Percentiles rank a stretch among this genome's conserved stretches.
phyloP scores from a whole-genome alignment of 306 rosid genomes.

The Glycine tomentella region DNA sequence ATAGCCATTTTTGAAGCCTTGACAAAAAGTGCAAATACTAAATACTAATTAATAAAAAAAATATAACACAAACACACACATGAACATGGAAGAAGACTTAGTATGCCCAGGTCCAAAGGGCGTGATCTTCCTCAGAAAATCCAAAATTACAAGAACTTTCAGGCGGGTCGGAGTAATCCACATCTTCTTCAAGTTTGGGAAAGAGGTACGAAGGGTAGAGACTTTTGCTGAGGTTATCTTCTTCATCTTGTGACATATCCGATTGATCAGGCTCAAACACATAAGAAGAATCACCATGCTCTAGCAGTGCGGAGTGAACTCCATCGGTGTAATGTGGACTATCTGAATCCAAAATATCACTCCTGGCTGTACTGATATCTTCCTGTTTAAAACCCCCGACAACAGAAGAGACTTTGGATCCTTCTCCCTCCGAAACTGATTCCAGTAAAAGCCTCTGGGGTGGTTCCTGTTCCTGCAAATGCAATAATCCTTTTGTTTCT shows the following conservation, averaged over 20 bases:
- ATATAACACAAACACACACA: not conserved
- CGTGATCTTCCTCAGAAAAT: conserved; percentile 72
- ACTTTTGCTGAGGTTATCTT: conserved; percentile 60
- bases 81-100: conserved; percentile 17
- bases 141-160: conserved; percentile 65
- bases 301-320: conserved; percentile 63
- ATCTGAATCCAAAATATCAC: conserved; percentile 77
- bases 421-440: conserved; percentile 58
- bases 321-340: conserved; percentile 75
- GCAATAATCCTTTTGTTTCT: conserved; percentile 35
- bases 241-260: conserved; percentile 82
- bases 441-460: too few species aligned
- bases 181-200: conserved; percentile 73
- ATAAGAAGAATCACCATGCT: conserved; percentile 65
- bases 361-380: conserved; percentile 66
- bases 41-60: not conserved
- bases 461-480: conserved; percentile 42
- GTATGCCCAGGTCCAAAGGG: conserved; percentile 83
- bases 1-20: conserved; percentile 8
- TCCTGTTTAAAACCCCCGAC: conserved; percentile 54
- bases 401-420: conserved; percentile 52
- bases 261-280: conserved; percentile 73
- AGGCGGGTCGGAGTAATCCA: conserved; percentile 67
- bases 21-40: conserved; percentile 44
- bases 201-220: conserved; percentile 65